phyloP scores from a whole-genome alignment of 768 basidiomycete species.

The Boletus rex-veris region DNA sequence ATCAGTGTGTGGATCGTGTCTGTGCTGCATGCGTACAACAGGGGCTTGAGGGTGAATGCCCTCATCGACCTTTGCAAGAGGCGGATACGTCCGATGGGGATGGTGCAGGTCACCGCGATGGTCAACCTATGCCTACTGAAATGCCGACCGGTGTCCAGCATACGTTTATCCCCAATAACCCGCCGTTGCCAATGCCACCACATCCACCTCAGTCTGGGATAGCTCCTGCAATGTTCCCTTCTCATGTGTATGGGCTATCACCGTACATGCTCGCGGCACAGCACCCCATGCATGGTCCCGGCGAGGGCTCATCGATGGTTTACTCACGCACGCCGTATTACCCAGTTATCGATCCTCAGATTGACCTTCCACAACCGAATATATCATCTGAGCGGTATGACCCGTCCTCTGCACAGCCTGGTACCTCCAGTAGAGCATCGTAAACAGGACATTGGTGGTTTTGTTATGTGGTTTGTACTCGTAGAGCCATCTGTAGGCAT shows the following conservation, averaged over 20 bases:
- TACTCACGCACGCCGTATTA: constrained; percentile 33
- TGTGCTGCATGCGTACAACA: constrained; percentile 44
- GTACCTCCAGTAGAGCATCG: constrained; percentile 8
- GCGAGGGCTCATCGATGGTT: constrained; percentile 26
- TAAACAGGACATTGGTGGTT: constrained; percentile 1
- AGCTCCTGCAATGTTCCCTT: constrained; percentile 18
- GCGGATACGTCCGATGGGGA: constrained; percentile 28
- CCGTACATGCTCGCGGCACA: constrained; percentile 27
- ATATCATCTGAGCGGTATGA: constrained; percentile 35
- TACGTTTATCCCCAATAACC: constrained; percentile 10
- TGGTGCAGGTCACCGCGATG: constrained; percentile 2
- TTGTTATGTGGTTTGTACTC: background rate
- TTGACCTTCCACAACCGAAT: constrained; percentile 30
- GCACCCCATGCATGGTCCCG: constrained; percentile 15
- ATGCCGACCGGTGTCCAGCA: constrained; percentile 2
- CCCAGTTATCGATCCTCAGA: constrained; percentile 40
- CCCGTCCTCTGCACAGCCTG: constrained; percentile 16
- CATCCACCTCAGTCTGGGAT: constrained; percentile 18
- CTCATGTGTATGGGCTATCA: constrained; percentile 27
- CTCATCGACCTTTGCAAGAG: constrained; percentile 34
- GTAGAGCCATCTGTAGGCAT: background rate
- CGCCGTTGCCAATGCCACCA: constrained; percentile 12
- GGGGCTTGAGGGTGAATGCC: constrained; percentile 45
- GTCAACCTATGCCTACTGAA: constrained; percentile 5
- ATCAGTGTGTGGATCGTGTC: constrained; percentile 49